A percentile compares a stretch with the other conserved stretches of the same genome.
Conservation (phyloP, 441 rosid species). For the Macaranga tanarius region DNA sequence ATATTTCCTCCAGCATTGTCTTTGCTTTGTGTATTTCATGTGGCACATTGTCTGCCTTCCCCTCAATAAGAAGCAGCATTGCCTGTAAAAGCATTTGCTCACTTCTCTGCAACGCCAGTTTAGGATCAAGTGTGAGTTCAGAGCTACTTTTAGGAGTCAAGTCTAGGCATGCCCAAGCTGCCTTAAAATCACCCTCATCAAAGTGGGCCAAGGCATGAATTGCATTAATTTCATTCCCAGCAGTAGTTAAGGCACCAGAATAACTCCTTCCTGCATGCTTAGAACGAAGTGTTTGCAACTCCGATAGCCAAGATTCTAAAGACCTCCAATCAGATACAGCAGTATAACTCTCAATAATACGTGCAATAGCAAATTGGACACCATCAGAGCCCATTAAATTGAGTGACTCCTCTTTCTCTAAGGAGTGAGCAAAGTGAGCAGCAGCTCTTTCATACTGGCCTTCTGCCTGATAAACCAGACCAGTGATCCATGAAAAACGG, state of each 20-base stretch:
- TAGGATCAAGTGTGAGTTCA: conserved; percentile 94
- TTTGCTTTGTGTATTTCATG: conserved; percentile 74
- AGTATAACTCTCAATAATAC: conserved; percentile 87
- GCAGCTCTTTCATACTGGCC: conserved; percentile 89
- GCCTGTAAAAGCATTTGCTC: conserved; percentile 99
- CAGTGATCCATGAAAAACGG: conserved; percentile 77
- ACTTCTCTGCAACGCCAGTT: conserved; percentile 89
- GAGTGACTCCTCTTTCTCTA: conserved; percentile 77
- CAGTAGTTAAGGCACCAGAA: conserved; percentile 88
- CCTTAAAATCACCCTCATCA: conserved; percentile 86
- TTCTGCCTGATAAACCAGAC: conserved; percentile 86
- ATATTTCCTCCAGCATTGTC: conserved; percentile 82
- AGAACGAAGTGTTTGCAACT: conserved; percentile 89
- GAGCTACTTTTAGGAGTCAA: conserved; percentile 93
- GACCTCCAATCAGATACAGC: conserved; percentile 94
- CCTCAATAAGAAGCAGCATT: conserved; percentile 71
- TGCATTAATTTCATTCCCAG: conserved; percentile 96
- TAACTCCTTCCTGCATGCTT: conserved; percentile 94
- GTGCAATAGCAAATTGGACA: conserved; percentile 81
- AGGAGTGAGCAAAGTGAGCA: conserved; percentile 75
- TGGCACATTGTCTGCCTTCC: conserved; percentile 67
- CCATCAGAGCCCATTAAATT: conserved; percentile 88
- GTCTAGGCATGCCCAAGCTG: conserved; percentile 92
- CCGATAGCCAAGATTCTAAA: conserved; percentile 80
- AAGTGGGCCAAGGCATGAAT: conserved; percentile 89